Percentiles rank a stretch among this genome's conserved stretches.
Conservation (phyloP, 352 stramenopile species). For the Phytophthora pini region DNA sequence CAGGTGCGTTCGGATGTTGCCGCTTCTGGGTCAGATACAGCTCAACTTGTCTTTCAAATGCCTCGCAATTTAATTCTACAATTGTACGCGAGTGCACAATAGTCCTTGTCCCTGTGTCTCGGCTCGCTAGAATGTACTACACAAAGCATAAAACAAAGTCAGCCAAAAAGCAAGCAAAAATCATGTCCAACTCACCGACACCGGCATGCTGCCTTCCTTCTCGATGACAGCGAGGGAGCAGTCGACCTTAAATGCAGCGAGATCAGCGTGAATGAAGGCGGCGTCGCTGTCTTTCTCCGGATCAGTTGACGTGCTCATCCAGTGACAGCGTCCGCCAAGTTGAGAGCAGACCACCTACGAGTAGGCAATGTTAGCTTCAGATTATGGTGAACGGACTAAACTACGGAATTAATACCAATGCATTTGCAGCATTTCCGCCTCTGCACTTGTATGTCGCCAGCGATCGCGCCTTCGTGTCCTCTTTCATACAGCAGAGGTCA, state of each 20-base stretch:
- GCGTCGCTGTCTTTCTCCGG: constrained; percentile 58
- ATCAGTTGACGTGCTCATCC: constrained; percentile 70
- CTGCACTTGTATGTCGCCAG: constrained; percentile 60
- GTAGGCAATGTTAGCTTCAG: no score
- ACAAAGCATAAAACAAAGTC: neutral
- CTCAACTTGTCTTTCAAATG: constrained; percentile 45
- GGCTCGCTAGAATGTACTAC: constrained; percentile 78
- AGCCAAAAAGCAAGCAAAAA: neutral
- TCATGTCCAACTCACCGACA: constrained; percentile 51
- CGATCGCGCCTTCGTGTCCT: constrained; percentile 58
- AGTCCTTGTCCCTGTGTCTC: constrained; percentile 64
- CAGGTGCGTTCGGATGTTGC: constrained; percentile 7
- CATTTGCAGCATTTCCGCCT: constrained; percentile 74
- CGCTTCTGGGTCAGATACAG: constrained; percentile 21
- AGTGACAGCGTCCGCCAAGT: constrained; percentile 55
- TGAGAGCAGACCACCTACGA: constrained; percentile 63
- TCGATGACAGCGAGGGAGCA: constrained; percentile 45
- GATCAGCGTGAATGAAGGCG: constrained; percentile 56
- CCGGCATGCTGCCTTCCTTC: constrained; percentile 57
- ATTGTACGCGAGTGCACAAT: constrained; percentile 75
- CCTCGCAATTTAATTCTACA: constrained; percentile 52
- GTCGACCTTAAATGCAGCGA: constrained; percentile 57
- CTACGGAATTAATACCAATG: constrained; percentile 40
- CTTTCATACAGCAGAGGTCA: constrained; percentile 7
- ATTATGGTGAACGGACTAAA: no score